Evolutionary conservation across 257 asterid genomes (phyloP), one percentile per base, ranked within the genome.

Genomic region (Nicotiana undulata): DNA sequence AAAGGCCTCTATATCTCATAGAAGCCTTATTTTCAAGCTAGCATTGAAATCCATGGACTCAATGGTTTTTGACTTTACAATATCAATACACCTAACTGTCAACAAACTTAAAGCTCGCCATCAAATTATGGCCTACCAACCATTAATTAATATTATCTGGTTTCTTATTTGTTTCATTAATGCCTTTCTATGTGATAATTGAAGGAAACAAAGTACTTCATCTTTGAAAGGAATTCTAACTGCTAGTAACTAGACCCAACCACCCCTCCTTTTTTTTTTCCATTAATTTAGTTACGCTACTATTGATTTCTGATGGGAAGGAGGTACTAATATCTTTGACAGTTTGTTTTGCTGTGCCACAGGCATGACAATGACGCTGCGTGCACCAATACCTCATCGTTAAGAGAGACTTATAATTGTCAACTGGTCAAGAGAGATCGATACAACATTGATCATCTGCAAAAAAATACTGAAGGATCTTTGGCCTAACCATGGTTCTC

Each of bases 261-360:
- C 64, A 20, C 16, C 64, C 29, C 29, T 11, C 12, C 18, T 24
- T 61, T 20, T 24, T 61, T 61, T 9, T 24, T 8, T 60, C 1
- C 29, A 28, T 60, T 22, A 22, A 28, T 60, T 20, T 59, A 28
- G 9, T 9, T 60, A 17, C 16, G 17, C 17, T 61, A 24, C 31
- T 61, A 61, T 11, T 24, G 32, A 60, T 29, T 12, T 61, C 0
- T 60, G 65, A 28, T 65, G 63, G 34, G 32, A 63, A 76, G 60
- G 80, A 77, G 81, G 60, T 88, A 88, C 97, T 93, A 88, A 88
- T 84, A 89, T 87, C 89, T 89, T 89, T 90, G 97, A 90, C 96
- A 94, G 98, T 94, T 82, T 91, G 97, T 83, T 92, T 94, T 92
- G 95, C 93, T 90, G 97, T 94, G 95, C 96, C 94, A 66, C 98